These are phyloP conservation scores for Vicia faba DNA, from an alignment of 306 rosid genomes.

Conservation along the genomic window DNA sequence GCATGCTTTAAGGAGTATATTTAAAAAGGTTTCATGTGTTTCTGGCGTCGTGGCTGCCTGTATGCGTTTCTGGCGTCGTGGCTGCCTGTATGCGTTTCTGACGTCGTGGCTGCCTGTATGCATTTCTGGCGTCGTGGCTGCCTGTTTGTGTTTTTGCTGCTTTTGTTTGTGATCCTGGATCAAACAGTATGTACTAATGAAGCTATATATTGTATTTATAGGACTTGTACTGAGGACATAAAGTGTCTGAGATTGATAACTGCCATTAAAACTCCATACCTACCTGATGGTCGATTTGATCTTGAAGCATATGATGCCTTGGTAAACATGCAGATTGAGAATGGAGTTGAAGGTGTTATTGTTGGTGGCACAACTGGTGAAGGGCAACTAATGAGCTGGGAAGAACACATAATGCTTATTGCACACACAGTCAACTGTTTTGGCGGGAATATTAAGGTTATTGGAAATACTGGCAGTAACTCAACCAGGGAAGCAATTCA, in stretches of 20 bases:
- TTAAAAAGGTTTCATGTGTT: background rate
- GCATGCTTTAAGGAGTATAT: slow-evolving; percentile 8
- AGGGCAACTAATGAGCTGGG: slow-evolving; percentile 99
- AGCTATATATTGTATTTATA: slow-evolving; percentile 44
- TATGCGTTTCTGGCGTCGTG: background rate
- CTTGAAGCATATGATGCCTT: slow-evolving; percentile 89
- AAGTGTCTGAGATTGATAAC: slow-evolving; percentile 77
- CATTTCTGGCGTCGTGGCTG: background rate
- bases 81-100: no score
- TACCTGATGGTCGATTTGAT: slow-evolving; percentile 94
- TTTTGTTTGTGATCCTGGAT: slow-evolving; percentile 9
- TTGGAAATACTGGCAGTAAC: slow-evolving; percentile 95
- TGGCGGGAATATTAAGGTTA: slow-evolving; percentile 85
- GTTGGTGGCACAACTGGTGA: slow-evolving; percentile 96
- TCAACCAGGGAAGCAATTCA: slow-evolving; percentile 94
- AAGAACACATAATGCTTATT: slow-evolving; percentile 94
- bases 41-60: slow-evolving; percentile 6
- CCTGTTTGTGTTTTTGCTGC: slow-evolving; percentile 23
- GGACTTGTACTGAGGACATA: slow-evolving; percentile 81
- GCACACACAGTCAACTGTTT: slow-evolving; percentile 88
- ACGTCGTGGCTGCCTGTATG: no score
- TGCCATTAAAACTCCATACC: slow-evolving; percentile 94
- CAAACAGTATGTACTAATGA: slow-evolving; percentile 17
- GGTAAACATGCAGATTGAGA: slow-evolving; percentile 69
- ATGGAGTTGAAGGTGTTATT: slow-evolving; percentile 81